Percentiles rank a stretch among this genome's conserved stretches.
These are phyloP conservation scores for Fusarium kyushuense DNA, from an alignment of 2,329 filamentous ascomycete genomes.

Conservation along the genomic window DNA sequence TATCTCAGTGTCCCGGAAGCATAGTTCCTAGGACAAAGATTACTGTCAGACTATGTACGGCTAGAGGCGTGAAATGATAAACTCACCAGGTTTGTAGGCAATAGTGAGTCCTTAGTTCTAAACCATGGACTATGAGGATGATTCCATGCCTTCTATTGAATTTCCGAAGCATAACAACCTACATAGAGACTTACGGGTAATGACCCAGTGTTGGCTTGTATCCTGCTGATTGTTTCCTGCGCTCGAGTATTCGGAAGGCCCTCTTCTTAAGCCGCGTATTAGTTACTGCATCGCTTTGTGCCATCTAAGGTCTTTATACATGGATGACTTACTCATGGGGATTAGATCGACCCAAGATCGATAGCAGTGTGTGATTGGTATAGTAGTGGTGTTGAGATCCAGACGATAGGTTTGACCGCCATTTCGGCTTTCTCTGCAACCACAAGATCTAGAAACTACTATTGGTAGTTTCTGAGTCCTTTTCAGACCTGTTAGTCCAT, in stretches of 20 bases:
- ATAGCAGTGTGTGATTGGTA: background rate
- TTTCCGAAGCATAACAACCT: background rate
- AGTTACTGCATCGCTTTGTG: background rate
- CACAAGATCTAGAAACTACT: background rate
- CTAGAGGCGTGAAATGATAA: background rate
- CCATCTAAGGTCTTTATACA: background rate
- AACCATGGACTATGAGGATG: too few relatives aligned
- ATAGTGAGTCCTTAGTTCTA: too few relatives aligned
- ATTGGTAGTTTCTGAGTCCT: background rate
- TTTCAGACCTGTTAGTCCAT: background rate
- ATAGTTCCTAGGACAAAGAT: background rate
- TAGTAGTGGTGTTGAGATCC: background rate
- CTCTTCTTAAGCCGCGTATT: background rate
- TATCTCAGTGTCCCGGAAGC: background rate
- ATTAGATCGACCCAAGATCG: accelerated
- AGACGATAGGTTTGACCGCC: background rate
- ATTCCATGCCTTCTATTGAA: background rate
- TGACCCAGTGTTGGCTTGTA: background rate
- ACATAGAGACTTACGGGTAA: background rate
- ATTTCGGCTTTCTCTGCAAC: conserved; percentile 6
- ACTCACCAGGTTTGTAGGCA: background rate
- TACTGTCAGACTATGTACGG: background rate
- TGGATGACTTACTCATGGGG: accelerated
- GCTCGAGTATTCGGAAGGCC: background rate
- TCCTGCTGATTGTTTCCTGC: too few relatives aligned